Evolutionary conservation across 306 rosid species (phyloP).

Genomic region (Cucurbita ficifolia): DNA sequence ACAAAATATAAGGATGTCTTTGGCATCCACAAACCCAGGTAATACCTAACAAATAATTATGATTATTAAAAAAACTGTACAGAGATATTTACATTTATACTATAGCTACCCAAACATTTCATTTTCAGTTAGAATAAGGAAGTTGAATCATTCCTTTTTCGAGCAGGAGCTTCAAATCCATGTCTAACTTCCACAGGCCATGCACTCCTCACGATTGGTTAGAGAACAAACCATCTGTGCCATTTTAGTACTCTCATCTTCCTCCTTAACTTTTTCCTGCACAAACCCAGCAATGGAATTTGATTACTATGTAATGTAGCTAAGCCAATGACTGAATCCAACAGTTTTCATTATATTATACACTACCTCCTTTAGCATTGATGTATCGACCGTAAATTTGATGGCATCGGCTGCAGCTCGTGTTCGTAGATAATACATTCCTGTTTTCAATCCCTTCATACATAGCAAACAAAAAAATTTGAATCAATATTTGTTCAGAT

Average conservation of each 20-base stretch:
- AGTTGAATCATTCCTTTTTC: not conserved
- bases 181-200: conserved; percentile 70
- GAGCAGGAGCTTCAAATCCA: not conserved
- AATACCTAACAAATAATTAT: not conserved
- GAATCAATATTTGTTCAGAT: not conserved
- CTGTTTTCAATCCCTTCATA: conserved; percentile 66
- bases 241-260: conserved; percentile 42
- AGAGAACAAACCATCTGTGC: conserved; percentile 86
- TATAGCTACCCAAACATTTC: not conserved
- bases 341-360: not conserved
- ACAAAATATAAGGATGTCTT: not conserved
- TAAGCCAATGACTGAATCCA: not conserved
- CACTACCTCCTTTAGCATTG: conserved; percentile 34
- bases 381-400: conserved; percentile 72
- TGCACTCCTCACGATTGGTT: conserved; percentile 66
- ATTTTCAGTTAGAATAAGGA: not conserved
- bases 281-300: not conserved
- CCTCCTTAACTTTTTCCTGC: conserved; percentile 34
- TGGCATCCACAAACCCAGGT: not conserved
- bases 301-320: not conserved
- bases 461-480: not conserved
- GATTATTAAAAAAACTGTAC: not conserved
- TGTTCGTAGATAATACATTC: conserved; percentile 80
- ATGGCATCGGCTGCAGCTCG: conserved; percentile 84
- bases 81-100: not conserved